Evolutionary conservation across 352 stramenopile species (phyloP), one percentile per base, ranked within the genome.

Genomic region (Peronospora destructor): DNA sequence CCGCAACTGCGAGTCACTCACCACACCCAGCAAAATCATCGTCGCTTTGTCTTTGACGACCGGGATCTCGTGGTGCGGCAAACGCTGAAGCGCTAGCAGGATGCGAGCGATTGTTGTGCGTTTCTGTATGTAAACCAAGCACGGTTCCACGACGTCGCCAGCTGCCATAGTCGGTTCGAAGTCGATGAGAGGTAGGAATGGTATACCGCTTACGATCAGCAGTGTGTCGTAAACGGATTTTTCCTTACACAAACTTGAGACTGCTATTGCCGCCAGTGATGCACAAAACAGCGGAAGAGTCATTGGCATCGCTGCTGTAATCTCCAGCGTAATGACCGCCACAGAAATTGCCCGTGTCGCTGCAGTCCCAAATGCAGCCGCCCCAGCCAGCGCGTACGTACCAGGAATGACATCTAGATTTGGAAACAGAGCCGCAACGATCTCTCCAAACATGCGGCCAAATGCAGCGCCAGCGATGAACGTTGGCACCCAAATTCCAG

Each of bases 181-280:
- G 44, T 89, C 76, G 28, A 91, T 55, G 9, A 91, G 71, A n/a
- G 84, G 84, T 16, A 94, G 54, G 46, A 92, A 92, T n/a, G 82
- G 84, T 40, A 94, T 56, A 1, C 76, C 80, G 33, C 68, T 85
- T 28, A 83, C 70, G 11, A 87, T 59, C 10, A 91, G 43, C 29
- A 91, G 47, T n/a, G 78, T 92, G 58, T 92, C 84, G 49, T 94
- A 94, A 2, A 94, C 71, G 0, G 84, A 92, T 26, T 83, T 69
- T 36, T 89, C 76, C 28, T 72, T 70, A 45, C 75, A 85, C 32
- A 87, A 36, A 41, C 78, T 83, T 19, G 62, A 68, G 13, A 84
- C 57, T 2, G 67, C 84, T 48, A 91, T 87, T 9, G 84, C 74
- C 16, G 73, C 46, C 5, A 94, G 62, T 5, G 78, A 71, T 3